phyloP scores from a whole-genome alignment of 2,329 filamentous ascomycete genomes.

The Colletotrichum spinosum region DNA sequence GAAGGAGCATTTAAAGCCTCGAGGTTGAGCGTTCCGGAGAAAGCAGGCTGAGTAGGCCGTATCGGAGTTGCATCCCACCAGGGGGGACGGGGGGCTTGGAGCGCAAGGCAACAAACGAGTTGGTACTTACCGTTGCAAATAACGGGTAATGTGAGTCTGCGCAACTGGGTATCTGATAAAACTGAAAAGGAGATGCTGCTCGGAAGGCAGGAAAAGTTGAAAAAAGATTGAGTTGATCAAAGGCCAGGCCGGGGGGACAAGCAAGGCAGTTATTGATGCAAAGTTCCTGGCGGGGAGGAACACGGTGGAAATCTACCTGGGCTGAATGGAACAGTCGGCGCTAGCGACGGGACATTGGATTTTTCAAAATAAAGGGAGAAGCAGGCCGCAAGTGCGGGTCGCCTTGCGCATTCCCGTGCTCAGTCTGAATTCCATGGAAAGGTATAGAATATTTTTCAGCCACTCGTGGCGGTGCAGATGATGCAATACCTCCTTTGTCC shows the following conservation, averaged over 20 bases:
- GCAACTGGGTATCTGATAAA: slow-evolving; percentile 34
- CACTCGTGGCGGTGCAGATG: slow-evolving; percentile 39
- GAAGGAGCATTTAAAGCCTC: neutral
- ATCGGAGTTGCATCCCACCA: neutral
- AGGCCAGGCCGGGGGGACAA: slow-evolving; percentile 17
- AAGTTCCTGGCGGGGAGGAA: slow-evolving; percentile 34
- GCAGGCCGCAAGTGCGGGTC: slow-evolving; percentile 37
- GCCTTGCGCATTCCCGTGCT: slow-evolving; percentile 34
- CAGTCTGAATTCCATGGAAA: slow-evolving; percentile 38
- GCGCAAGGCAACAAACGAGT: neutral
- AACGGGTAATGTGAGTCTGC: slow-evolving; percentile 12
- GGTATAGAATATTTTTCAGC: slow-evolving; percentile 39
- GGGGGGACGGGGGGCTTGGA: slow-evolving; percentile 3
- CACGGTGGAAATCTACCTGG: slow-evolving; percentile 35
- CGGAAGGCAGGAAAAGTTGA: slow-evolving; percentile 19
- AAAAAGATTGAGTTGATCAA: neutral
- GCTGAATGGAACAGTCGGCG: slow-evolving; percentile 27
- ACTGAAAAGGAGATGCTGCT: slow-evolving; percentile 21
- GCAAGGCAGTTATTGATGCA: slow-evolving; percentile 35
- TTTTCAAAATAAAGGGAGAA: slow-evolving; percentile 40
- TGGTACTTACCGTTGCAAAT: slow-evolving; percentile 18
- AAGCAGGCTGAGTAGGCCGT: neutral
- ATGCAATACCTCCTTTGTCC: slow-evolving; percentile 31
- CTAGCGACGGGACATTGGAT: slow-evolving; percentile 35
- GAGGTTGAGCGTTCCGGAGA: slow-evolving; percentile 3